Conservation (phyloP, 2,329 filamentous ascomycete genomes). For the Whalleya microplaca region DNA sequence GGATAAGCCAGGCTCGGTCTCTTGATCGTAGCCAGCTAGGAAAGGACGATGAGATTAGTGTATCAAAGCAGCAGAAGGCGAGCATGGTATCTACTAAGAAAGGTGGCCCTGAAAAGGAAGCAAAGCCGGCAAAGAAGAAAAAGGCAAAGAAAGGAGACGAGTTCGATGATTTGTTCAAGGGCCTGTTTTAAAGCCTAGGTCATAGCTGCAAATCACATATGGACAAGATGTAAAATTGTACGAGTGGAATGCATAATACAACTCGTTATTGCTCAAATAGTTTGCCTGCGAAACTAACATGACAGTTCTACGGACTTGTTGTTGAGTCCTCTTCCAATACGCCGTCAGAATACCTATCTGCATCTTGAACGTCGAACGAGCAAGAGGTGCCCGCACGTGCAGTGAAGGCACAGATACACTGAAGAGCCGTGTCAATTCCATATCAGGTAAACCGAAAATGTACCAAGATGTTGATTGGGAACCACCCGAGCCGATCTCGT, state of each 20-base stretch:
- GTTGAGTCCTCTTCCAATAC: not conserved
- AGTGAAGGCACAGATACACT: not conserved
- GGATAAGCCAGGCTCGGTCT: not conserved
- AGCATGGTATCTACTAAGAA: constrained; percentile 6
- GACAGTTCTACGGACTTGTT: not conserved
- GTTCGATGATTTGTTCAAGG: constrained; percentile 74
- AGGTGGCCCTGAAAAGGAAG: not conserved
- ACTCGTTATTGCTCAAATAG: no score
- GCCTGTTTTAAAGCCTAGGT: constrained; percentile 47
- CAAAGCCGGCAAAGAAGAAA: constrained; percentile 38
- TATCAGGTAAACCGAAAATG: not conserved
- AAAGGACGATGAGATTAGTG: not conserved
- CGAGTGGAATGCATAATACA: no score
- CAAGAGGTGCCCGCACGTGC: not conserved
- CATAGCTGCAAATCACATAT: no score
- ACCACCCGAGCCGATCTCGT: not conserved
- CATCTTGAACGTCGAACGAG: not conserved
- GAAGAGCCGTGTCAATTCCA: not conserved
- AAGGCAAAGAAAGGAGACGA: constrained; percentile 66
- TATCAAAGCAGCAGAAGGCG: constrained; percentile 37
- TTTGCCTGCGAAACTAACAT: no score
- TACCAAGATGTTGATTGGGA: not conserved
- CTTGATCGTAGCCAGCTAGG: not conserved
- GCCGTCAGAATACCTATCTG: not conserved
- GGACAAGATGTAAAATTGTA: no score